These are phyloP conservation scores for Elaeis guineensis DNA, from an alignment of 176 grass and related monocot species.

Conservation along the genomic window DNA sequence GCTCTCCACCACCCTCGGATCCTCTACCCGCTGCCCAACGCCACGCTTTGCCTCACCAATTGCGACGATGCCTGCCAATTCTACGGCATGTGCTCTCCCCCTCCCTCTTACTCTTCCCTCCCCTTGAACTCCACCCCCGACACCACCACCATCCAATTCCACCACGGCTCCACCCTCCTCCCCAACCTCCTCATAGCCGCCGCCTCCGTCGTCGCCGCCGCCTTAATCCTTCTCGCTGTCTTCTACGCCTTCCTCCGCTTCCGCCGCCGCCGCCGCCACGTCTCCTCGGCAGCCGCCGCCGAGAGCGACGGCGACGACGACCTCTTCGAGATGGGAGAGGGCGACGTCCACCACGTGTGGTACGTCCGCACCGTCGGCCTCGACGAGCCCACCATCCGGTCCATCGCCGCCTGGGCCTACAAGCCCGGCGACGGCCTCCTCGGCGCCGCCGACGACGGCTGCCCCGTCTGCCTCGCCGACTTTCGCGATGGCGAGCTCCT, in stretches of 20 bases:
- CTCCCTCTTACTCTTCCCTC: too few relatives aligned
- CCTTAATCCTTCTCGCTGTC: too few relatives aligned
- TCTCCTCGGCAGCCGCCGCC: background rate
- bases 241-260: background rate
- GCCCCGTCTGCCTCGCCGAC: slow-evolving; percentile 1
- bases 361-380: slow-evolving; percentile 9
- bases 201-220: too few relatives aligned
- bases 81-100: too few relatives aligned
- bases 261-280: background rate
- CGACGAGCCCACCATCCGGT: slow-evolving; percentile 5
- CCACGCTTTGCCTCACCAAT: too few relatives aligned
- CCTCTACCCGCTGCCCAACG: too few relatives aligned
- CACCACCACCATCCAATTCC: too few relatives aligned
- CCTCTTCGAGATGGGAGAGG: background rate
- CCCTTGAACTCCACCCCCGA: too few relatives aligned
- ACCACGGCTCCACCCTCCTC: too few relatives aligned
- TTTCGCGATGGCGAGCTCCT: slow-evolving; percentile 8
- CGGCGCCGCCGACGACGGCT: background rate
- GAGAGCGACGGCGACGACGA: background rate
- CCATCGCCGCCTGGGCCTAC: slow-evolving; percentile 8
- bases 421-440: slow-evolving; percentile 6
- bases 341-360: slow-evolving; percentile 11
- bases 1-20: too few relatives aligned
- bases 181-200: too few relatives aligned
- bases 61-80: too few relatives aligned